Percentiles rank a stretch among this genome's conserved stretches.
phyloP scores from a whole-genome alignment of 2,329 filamentous ascomycete genomes.

The Cladosporium sp. region DNA sequence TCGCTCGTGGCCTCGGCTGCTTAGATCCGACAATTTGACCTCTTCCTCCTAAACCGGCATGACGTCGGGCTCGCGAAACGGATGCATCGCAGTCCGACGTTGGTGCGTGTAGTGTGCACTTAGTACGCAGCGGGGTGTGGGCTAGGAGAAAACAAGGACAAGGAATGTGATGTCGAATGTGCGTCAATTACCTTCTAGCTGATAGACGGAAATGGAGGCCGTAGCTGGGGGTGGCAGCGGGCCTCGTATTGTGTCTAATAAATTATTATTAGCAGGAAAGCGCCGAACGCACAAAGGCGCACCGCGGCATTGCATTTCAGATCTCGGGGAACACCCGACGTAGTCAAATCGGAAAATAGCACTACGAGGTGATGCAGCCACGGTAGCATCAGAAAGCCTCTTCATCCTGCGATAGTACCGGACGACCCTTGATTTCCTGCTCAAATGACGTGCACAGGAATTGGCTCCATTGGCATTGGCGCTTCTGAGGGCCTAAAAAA shows the following conservation, averaged over 20 bases:
- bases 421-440: background rate
- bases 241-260: background rate
- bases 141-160: background rate
- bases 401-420: background rate
- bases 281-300: background rate
- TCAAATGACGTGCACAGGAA: background rate
- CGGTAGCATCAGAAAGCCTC: background rate
- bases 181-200: background rate
- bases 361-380: background rate
- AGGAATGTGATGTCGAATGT: background rate
- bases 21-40: background rate
- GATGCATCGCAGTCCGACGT: background rate
- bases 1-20: background rate
- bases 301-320: background rate
- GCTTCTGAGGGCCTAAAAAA: background rate
- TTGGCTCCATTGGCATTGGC: background rate
- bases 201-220: no score
- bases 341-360: background rate
- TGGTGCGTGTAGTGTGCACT: background rate
- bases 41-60: background rate
- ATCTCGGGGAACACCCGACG: background rate
- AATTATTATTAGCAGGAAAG: background rate
- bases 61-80: background rate
- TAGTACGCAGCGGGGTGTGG: background rate
- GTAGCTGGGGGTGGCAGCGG: background rate